A percentile compares a stretch with the other conserved stretches of the same genome.
phyloP scores from a whole-genome alignment of 441 rosid species.

The Erodium texanum region DNA sequence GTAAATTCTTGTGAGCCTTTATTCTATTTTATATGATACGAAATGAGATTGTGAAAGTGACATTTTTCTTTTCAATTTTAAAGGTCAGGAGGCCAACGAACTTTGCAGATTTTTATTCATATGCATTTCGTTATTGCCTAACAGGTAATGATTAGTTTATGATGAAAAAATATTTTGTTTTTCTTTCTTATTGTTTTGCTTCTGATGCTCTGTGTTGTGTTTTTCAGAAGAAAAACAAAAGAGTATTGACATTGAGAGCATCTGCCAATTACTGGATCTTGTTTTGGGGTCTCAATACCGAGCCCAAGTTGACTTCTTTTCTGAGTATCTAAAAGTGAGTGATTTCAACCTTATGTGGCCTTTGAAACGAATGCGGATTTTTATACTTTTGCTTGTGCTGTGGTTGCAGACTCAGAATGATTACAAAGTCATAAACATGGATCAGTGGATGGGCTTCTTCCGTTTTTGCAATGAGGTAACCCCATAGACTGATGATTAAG shows the following conservation, averaged over 20 bases:
- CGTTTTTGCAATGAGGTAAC: constrained; percentile 71
- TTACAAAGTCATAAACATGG: constrained; percentile 73
- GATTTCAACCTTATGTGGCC: neutral
- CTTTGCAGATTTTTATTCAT: constrained; percentile 4
- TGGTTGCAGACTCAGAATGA: constrained; percentile 49
- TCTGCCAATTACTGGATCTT: constrained; percentile 64
- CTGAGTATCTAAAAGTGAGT: constrained; percentile 60
- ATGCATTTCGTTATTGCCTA: constrained; percentile 3
- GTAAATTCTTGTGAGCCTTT: neutral
- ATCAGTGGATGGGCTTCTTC: constrained; percentile 66
- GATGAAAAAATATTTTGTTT: neutral
- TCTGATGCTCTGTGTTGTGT: neutral
- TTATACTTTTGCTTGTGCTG: constrained; percentile 3
- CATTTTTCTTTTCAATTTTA: neutral
- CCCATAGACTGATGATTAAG: neutral
- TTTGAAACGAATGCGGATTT: neutral
- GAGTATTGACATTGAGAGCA: constrained; percentile 80
- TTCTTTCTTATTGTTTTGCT: neutral
- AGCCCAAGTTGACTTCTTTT: constrained; percentile 63
- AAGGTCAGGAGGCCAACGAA: constrained; percentile 3
- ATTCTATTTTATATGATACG: no score
- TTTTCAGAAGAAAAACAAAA: constrained; percentile 13
- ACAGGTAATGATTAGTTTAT: constrained; percentile 20
- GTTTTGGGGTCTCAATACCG: constrained; percentile 64
- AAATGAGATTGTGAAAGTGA: neutral